phyloP scores from a whole-genome alignment of 2,329 filamentous ascomycete genomes.

The Calonectria honghensis region DNA sequence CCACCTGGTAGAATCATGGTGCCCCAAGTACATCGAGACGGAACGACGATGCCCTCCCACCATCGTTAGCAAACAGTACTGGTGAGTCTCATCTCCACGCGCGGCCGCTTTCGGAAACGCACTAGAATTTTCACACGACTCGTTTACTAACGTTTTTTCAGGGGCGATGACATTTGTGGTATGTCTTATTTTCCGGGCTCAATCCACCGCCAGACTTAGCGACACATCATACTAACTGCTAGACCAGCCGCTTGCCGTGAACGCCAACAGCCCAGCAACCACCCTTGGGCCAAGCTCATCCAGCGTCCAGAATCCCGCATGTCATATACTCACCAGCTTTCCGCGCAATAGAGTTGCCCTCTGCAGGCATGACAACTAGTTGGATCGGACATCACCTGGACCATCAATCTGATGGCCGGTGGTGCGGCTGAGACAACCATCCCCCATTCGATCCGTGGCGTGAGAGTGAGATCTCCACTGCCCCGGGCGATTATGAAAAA shows the following conservation, averaged over 20 bases:
- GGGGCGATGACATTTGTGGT: slow-evolving; percentile 68
- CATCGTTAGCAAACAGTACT: slow-evolving; percentile 68
- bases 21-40: slow-evolving; percentile 66
- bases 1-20: slow-evolving; percentile 69
- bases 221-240: slow-evolving; percentile 48
- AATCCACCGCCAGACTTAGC: slow-evolving; percentile 41
- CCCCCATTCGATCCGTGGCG: slow-evolving; percentile 8
- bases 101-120: slow-evolving; percentile 22
- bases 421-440: slow-evolving; percentile 27
- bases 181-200: slow-evolving; percentile 53
- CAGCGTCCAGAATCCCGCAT: slow-evolving; percentile 58
- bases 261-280: slow-evolving; percentile 62
- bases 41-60: slow-evolving; percentile 65
- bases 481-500: slow-evolving; percentile 39
- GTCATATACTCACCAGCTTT: slow-evolving; percentile 54
- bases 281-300: slow-evolving; percentile 63
- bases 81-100: slow-evolving; percentile 57
- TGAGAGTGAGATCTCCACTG: slow-evolving; percentile 22
- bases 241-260: slow-evolving; percentile 62
- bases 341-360: slow-evolving; percentile 53
- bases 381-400: slow-evolving; percentile 29
- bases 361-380: slow-evolving; percentile 36
- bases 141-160: slow-evolving; percentile 55
- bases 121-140: slow-evolving; percentile 33
- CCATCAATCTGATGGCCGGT: slow-evolving; percentile 40